phyloP scores from a whole-genome alignment of 192 early-diverging fungal genomes.

The Mortierella alpina region DNA sequence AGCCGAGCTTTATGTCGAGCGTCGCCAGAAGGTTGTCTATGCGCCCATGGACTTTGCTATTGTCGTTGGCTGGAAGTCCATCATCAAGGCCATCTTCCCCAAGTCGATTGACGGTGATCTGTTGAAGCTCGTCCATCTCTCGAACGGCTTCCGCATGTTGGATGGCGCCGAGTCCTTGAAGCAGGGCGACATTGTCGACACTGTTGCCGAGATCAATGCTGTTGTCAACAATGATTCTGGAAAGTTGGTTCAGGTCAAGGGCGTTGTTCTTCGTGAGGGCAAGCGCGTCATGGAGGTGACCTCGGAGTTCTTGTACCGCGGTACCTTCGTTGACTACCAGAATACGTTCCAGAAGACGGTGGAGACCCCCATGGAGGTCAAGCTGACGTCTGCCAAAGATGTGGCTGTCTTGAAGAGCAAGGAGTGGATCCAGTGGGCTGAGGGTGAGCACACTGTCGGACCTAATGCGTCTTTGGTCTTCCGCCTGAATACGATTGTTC shows the following conservation, averaged over 20 bases:
- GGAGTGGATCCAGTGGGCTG: conserved; percentile 86
- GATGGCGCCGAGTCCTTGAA: conserved; percentile 77
- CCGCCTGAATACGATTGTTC: conserved; percentile 75
- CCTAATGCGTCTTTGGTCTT: conserved; percentile 80
- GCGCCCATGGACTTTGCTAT: conserved; percentile 97
- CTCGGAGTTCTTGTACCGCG: conserved; percentile 93
- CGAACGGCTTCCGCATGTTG: conserved; percentile 92
- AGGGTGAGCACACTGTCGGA: conserved; percentile 66
- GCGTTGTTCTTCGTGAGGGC: conserved; percentile 75
- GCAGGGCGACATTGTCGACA: conserved; percentile 86
- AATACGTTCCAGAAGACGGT: conserved; percentile 87
- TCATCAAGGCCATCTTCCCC: conserved; percentile 92
- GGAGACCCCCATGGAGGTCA: conserved; percentile 83
- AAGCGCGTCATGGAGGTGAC: conserved; percentile 89
- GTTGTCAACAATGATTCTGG: conserved; percentile 91
- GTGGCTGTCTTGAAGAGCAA: conserved; percentile 91
- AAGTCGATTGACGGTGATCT: conserved; percentile 95
- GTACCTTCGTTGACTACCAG: conserved; percentile 86
- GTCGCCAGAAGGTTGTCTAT: conserved; percentile 74
- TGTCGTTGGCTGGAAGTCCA: conserved; percentile 89
- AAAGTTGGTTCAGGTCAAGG: conserved; percentile 92
- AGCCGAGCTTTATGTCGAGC: conserved; percentile 73
- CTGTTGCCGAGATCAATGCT: conserved; percentile 84
- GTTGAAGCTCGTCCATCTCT: conserved; percentile 90
- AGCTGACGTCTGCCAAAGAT: conserved; percentile 81